Conservation (phyloP, 805 yeast genomes). For the Barnettozyma wickerhamii region DNA sequence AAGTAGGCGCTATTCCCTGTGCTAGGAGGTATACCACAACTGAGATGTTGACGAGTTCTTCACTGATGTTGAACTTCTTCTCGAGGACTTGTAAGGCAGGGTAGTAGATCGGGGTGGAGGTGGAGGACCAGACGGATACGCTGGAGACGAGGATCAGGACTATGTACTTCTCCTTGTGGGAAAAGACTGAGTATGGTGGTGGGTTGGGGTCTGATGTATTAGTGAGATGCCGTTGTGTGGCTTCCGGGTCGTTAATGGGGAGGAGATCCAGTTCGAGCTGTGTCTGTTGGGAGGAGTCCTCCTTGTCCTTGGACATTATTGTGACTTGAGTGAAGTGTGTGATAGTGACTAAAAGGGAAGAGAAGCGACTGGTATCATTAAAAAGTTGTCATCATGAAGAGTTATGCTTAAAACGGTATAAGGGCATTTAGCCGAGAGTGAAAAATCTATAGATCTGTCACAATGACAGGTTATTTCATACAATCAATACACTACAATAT, state of each 20-base stretch:
- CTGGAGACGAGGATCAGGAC: slow-evolving; percentile 38
- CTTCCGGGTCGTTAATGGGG: slow-evolving; percentile 21
- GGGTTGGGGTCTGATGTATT: neutral
- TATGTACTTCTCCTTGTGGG: slow-evolving; percentile 34
- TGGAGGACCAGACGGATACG: slow-evolving; percentile 58
- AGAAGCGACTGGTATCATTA: neutral
- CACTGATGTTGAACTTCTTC: slow-evolving; percentile 47
- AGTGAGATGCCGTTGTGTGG: neutral
- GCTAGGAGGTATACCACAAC: slow-evolving; percentile 72
- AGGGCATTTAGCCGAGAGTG: no score
- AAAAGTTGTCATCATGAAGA: no score
- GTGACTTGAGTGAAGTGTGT: no score
- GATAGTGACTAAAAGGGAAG: no score
- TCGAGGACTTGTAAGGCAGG: slow-evolving; percentile 67
- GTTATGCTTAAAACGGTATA: no score
- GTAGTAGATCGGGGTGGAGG: slow-evolving; percentile 74
- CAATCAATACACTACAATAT: no score
- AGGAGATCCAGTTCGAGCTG: neutral
- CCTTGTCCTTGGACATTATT: neutral
- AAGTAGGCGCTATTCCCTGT: slow-evolving; percentile 74
- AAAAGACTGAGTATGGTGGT: slow-evolving; percentile 38
- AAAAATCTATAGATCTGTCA: no score
- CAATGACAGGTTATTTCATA: no score
- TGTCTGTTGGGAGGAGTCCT: neutral
- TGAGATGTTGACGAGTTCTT: slow-evolving; percentile 59